These are phyloP conservation scores for Nymphaea thermarum DNA, from an alignment of 164 flowering plant species.

Conservation along the genomic window DNA sequence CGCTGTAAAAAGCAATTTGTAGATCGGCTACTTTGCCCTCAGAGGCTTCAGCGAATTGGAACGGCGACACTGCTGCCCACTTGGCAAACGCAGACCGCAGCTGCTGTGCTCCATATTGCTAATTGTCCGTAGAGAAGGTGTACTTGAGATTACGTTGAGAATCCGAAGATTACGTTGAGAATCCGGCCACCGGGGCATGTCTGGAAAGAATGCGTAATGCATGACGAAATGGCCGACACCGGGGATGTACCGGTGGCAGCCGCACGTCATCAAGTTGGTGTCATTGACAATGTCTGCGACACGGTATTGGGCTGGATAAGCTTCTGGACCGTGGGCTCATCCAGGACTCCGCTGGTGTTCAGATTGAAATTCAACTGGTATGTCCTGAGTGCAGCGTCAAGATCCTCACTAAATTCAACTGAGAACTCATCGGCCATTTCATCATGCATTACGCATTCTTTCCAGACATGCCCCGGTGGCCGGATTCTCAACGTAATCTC, in stretches of 20 bases:
- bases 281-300: constrained; percentile 18
- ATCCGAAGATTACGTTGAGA: too few species aligned
- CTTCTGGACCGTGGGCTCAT: constrained; percentile 10
- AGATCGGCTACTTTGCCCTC: too few species aligned
- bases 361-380: constrained; percentile 21
- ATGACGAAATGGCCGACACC: not conserved
- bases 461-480: not conserved
- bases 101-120: too few species aligned
- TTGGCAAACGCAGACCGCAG: too few species aligned
- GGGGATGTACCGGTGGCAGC: not conserved
- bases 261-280: constrained; percentile 1
- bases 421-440: not conserved
- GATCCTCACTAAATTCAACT: constrained; percentile 14
- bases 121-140: too few species aligned
- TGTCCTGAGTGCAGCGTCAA: constrained; percentile 17
- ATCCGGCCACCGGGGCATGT: not conserved
- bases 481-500: not conserved
- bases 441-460: not conserved
- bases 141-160: too few species aligned
- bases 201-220: not conserved
- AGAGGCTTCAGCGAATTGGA: too few species aligned
- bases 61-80: too few species aligned
- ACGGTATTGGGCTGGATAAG: constrained; percentile 17
- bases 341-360: constrained; percentile 16
- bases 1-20: too few species aligned